Base-by-base conservation (phyloP, 306 rosid genomes). In the Castanea sativa region DNA sequence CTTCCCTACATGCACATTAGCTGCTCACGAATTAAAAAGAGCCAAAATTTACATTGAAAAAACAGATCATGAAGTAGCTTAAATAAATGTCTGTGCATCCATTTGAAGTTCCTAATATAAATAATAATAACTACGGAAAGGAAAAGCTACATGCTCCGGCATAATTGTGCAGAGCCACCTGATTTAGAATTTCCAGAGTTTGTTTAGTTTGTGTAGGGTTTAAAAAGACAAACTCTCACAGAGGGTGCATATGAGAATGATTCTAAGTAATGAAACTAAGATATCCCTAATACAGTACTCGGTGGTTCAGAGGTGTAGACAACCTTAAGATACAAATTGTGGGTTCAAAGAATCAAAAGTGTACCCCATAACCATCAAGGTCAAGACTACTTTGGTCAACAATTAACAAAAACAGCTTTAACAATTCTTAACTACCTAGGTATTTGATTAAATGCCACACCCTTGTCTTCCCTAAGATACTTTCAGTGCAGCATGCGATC, bases 1-100 rank as follows among this genome's bases (percentile, higher is more conserved):
- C 84, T 91, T 91, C 73, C 90, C 97, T 92, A 75, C 23, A 82
- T 72, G 71, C 74, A 81, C 60, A 68, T 43, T 72, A 59, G 45
- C 53, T 64, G 76, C 80, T 53, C 72, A 29, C 75, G 3, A 33
- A 55, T 56, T 73, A 49, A 78, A 55, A 73, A 69, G 72, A 71
- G 58, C 74, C 27, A 77, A 67, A 35, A 18, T 51, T 5, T 14
- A 43, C 1, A 15, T 29, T 29, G 18, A 16, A 32, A 6, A 10
- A 16, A 30, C n/a, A 64, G 32, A 30, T 5, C 69, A 65, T 3
- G 6, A 65, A 15, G 71, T 32, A 18, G 71, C 23, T 30, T 30
- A 10, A 33, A 21, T 65, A 32, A 10, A 65, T 16, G 71, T 30
- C 19, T 18, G 19, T 68, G 72, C 52, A 68, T 18, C 52, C 51